Base-by-base conservation (phyloP, 371 early-diverging fungal species). In the Apophysomyces elegans region DNA sequence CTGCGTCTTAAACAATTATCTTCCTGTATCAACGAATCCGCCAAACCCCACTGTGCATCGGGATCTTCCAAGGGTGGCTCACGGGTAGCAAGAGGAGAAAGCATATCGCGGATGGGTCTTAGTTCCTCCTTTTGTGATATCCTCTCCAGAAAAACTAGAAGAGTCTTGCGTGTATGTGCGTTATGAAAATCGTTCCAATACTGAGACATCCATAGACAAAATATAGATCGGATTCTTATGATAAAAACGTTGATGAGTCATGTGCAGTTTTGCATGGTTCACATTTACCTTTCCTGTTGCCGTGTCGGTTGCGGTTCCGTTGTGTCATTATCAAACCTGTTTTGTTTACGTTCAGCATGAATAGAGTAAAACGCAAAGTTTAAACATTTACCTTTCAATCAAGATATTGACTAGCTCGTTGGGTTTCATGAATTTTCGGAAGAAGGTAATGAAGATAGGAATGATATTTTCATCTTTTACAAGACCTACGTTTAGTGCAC, bases 361-460 rank as follows among this genome's bases (percentile, higher is more conserved):
- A 44, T 61, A 58, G 5, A 32, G 37, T 43, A 58, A 14, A 47
- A 37, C n/a, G 4, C 0, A 16, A 59, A 38, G 43, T 37, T n/a
- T 47, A 16, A 50, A n/a, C 47, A 62, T 56, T 45, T 59, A 83
- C 67, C 83, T 77, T 16, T 77, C 79, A 16, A 84, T 79, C 11
- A 86, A 64, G 39, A 67, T 69, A 21, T 79, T 74, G 7, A 82
- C 74, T 12, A 86, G 70, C 12, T 82, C 83, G 14, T 73, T 65
- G 7, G 86, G 86, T n/a, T 76, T 84, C 81, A 86, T 80, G 44
- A 86, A 85, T 41, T 69, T 77, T 47, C 87, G 76, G 64, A 80
- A 86, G 67, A 86, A 84, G 35, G 82, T 79, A 56, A 86, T 70
- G 64, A 86, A 86, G 11, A 82, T 69, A 7, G 75, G 73, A n/a